Conservation (phyloP, 2,329 filamentous ascomycete genomes). For the Akanthomyces muscarius region DNA sequence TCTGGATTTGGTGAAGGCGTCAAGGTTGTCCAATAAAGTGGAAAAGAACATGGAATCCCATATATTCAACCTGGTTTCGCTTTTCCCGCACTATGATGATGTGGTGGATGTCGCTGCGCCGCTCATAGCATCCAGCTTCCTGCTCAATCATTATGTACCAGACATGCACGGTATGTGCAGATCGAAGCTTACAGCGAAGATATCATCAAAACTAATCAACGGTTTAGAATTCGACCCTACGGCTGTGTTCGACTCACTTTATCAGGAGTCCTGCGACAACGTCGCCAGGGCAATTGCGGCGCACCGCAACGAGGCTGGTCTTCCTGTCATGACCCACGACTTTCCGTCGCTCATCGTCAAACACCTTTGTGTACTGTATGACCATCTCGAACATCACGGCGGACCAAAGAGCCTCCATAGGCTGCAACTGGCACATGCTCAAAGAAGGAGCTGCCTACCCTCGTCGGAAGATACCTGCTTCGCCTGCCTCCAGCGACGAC, state of each 20-base stretch:
- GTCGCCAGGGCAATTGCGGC: background rate
- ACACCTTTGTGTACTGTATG: background rate
- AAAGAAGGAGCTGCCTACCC: background rate
- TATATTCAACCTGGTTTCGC: background rate
- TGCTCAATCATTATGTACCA: conserved; percentile 18
- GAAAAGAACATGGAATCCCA: background rate
- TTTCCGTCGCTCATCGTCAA: background rate
- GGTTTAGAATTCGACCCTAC: background rate
- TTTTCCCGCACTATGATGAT: background rate
- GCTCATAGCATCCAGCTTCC: conserved; percentile 15
- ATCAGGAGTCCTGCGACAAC: background rate
- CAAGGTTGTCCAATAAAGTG: background rate
- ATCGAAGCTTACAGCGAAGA: background rate
- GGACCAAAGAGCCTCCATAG: conserved; percentile 1
- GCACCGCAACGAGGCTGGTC: background rate
- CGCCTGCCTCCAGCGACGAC: conserved; percentile 12
- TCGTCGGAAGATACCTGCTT: conserved; percentile 16
- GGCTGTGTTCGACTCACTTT: background rate
- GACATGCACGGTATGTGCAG: conserved; percentile 14
- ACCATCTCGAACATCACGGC: background rate
- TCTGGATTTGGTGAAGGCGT: background rate
- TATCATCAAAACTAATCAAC: background rate
- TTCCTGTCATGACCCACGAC: background rate
- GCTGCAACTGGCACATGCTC: background rate
- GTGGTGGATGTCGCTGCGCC: conserved; percentile 2